phyloP scores from a whole-genome alignment of 139 green algal genomes.

The Micractinium sp. region DNA sequence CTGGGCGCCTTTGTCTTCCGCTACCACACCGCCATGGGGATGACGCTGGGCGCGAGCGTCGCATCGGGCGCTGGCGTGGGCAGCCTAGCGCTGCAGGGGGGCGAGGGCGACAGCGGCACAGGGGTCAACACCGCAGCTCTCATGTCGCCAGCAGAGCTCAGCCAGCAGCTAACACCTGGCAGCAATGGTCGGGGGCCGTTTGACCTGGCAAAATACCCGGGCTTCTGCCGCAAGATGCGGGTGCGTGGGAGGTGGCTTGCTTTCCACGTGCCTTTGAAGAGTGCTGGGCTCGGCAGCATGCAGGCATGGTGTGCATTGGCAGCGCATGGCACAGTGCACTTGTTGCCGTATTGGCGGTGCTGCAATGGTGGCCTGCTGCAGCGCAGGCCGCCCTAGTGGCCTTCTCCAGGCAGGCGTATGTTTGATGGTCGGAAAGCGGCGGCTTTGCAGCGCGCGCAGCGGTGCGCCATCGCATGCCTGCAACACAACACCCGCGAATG shows the following conservation, averaged over 20 bases:
- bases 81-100: neutral
- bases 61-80: neutral
- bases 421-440: no score
- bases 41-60: neutral
- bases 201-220: slow-evolving; percentile 11
- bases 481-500: no score
- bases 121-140: neutral
- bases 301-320: neutral
- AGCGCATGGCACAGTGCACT: neutral
- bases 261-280: neutral
- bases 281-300: neutral
- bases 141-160: neutral
- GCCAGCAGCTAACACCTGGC: slow-evolving; percentile 15
- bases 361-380: neutral
- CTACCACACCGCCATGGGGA: neutral
- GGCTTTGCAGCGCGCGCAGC: no score
- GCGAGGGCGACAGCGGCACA: neutral
- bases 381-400: no score
- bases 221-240: slow-evolving; percentile 39
- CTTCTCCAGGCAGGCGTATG: no score
- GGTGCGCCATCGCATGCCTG: no score
- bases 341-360: no score
- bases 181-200: slow-evolving; percentile 18
- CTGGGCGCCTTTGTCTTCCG: neutral
- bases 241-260: neutral